Evolutionary conservation across 345 rosid species (phyloP).

Genomic region (Moricandia moricandioides): DNA sequence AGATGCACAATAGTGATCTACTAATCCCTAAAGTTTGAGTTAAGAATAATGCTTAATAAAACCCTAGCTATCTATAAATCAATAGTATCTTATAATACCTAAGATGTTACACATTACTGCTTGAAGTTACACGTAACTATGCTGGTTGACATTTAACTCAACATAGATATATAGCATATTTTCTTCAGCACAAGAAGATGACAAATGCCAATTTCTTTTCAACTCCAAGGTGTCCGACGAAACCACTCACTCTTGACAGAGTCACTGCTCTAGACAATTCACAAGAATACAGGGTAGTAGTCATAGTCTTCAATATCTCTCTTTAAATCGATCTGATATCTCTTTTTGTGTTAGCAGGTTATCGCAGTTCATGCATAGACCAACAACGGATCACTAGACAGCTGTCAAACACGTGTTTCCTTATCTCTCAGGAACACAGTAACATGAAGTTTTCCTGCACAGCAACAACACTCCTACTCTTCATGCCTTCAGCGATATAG

Average conservation of each 20-base stretch:
- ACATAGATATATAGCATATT: neutral
- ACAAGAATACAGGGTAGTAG: neutral
- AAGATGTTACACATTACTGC: too few species aligned
- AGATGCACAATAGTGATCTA: too few species aligned
- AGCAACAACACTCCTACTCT: neutral
- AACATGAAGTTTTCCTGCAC: neutral
- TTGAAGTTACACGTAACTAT: neutral
- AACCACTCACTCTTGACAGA: neutral
- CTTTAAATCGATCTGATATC: neutral
- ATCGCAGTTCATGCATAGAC: neutral
- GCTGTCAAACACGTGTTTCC: neutral
- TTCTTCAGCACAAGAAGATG: neutral
- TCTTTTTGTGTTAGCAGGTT: neutral
- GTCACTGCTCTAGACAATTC: neutral
- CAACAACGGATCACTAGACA: neutral
- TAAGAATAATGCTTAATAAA: too few species aligned
- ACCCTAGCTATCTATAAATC: too few species aligned
- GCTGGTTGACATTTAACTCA: neutral
- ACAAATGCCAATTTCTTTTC: neutral
- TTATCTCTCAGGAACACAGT: neutral
- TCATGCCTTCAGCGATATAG: neutral
- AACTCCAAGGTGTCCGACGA: neutral
- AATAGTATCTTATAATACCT: too few species aligned
- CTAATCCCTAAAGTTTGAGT: too few species aligned
- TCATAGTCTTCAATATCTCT: neutral